Base-by-base conservation (phyloP, 2,329 filamentous ascomycete species). In the Scytalidium sp. region DNA sequence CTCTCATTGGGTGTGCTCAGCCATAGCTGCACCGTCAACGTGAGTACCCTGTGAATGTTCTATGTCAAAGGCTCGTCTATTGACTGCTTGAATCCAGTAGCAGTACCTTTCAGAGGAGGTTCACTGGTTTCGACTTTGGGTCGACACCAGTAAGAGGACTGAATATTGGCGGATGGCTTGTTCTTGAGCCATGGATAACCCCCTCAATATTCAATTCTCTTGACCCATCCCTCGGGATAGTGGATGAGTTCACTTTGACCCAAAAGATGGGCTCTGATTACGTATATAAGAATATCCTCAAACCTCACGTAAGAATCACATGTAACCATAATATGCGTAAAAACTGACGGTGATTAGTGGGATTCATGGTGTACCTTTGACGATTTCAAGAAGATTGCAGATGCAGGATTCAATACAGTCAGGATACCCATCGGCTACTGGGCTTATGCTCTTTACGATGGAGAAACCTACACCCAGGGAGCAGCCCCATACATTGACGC, bases 341-440 rank as follows among this genome's bases (percentile, higher is more conserved):
- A 20, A 19, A 40, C 51, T 57, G 39, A 57, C 23, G 32, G 20
- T 2, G 29, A 10, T n/a, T 5, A 61, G 57, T 66, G 63, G 63
- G 62, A 65, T 46, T 54, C 47, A 10, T 66, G 60, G 60, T 58
- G 55, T n/a, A 64, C 56, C 1, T 58, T 59, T 19, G 57, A 64
- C 11, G 80, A 83, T 58, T 80, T 84, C 61, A 66, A 78, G 57
- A 79, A 75, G 55, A 83, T 84, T 56, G 72, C 72, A 17, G 64
- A 73, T 29, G 72, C 77, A 0, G 80, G 80, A 5, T 79, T 84
- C 65, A 83, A 84, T 60, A 67, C 79, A 9, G 76, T 84, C 9
- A 71, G 80, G 13, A 78, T 84, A 32, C 80, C 80, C 0, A 70
- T 83, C 47, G 79, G 79, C 7, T 83, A 74, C 60, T 84, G 80